Evolutionary conservation across 345 rosid genomes (phyloP).

Genomic region (Carallia brachiata): DNA sequence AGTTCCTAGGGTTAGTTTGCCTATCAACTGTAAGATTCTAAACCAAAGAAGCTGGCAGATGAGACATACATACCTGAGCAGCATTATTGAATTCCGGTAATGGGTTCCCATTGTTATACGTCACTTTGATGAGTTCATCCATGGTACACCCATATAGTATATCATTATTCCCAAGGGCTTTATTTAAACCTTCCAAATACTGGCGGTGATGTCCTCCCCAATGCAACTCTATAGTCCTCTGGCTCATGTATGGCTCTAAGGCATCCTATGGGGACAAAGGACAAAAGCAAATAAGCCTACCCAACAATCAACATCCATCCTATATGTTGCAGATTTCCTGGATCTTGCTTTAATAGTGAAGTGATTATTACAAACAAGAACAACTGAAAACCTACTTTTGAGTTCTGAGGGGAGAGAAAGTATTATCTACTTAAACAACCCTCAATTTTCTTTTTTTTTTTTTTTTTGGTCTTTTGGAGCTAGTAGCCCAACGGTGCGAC

Average conservation of each 20-base stretch:
- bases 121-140: constrained; percentile 79
- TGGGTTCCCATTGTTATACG: constrained; percentile 87
- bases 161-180: constrained; percentile 59
- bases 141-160: constrained; percentile 69
- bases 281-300: no score
- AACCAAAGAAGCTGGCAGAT: neutral
- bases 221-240: constrained; percentile 63
- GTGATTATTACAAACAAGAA: no score
- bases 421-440: no score
- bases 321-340: no score
- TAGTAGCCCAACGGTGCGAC: no score
- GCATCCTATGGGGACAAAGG: constrained; percentile 51
- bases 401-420: no score
- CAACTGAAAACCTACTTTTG: no score
- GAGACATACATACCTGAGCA: constrained; percentile 57
- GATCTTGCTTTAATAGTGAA: no score
- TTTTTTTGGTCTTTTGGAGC: no score
- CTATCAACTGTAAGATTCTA: neutral
- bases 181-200: constrained; percentile 69
- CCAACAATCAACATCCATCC: neutral
- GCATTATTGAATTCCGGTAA: constrained; percentile 81
- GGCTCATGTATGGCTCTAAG: constrained; percentile 86
- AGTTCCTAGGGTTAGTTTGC: neutral
- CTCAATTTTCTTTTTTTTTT: no score
- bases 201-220: constrained; percentile 75